Percentiles rank a stretch among this genome's conserved stretches.
Conservation (phyloP, 352 stramenopile genomes). For the Elongisporangium prolatum region DNA sequence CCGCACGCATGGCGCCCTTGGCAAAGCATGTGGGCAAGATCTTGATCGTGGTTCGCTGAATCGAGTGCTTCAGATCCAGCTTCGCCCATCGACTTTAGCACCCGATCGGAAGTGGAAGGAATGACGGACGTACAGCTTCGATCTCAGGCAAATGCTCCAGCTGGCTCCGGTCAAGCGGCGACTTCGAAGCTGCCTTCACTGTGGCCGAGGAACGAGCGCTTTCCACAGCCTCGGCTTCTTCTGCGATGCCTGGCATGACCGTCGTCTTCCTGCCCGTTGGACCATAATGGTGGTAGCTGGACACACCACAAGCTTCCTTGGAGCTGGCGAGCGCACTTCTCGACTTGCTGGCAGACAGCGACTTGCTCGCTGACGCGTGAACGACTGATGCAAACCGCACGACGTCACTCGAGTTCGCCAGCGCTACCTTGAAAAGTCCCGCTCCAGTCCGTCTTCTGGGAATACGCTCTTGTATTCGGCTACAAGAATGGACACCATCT, state of each 20-base stretch:
- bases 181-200: constrained; percentile 1
- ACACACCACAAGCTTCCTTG: constrained; percentile 1
- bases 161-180: constrained; percentile 14
- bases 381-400: constrained; percentile 15
- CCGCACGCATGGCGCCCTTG: constrained; percentile 27
- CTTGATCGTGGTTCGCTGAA: constrained; percentile 29
- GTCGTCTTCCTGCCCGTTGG: constrained; percentile 6
- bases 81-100: constrained; percentile 22
- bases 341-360: constrained; percentile 18
- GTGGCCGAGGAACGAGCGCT: neutral
- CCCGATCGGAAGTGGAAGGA: constrained; percentile 24
- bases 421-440: constrained; percentile 17
- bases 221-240: neutral
- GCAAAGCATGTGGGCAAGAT: constrained; percentile 24
- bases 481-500: constrained; percentile 27
- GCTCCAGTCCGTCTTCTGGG: constrained; percentile 7
- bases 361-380: constrained; percentile 14
- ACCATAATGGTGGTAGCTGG: neutral
- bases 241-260: neutral
- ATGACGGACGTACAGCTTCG: constrained; percentile 20
- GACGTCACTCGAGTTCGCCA: constrained; percentile 10
- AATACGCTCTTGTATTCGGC: constrained; percentile 13
- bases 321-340: constrained; percentile 15
- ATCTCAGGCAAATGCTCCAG: constrained; percentile 7
- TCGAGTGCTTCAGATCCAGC: constrained; percentile 23